Conservation (phyloP, 177 flowering plant genomes). For the Tripterygium wilfordii region DNA sequence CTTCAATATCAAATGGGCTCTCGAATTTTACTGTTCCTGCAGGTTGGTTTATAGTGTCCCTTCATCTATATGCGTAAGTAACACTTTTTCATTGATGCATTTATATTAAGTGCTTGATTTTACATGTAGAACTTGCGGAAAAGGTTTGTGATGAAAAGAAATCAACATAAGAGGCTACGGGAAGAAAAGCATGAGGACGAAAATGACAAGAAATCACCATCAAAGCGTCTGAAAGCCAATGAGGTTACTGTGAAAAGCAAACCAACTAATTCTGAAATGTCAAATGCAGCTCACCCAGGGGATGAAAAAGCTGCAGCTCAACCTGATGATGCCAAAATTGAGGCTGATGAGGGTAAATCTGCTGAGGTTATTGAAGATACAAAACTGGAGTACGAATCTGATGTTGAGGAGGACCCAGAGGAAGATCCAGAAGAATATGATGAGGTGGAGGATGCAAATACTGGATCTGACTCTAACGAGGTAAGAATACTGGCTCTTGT, state of each 20-base stretch:
- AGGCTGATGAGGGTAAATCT: conserved; percentile 16
- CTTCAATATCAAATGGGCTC: conserved; percentile 91
- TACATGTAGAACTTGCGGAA: conserved; percentile 51
- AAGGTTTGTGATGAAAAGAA: conserved; percentile 54
- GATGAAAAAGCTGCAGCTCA: conserved; percentile 22
- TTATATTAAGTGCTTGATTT: background rate
- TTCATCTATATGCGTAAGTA: background rate
- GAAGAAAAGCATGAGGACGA: conserved; percentile 43
- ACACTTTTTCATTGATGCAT: background rate
- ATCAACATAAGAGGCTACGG: conserved; percentile 60
- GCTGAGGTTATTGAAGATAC: conserved; percentile 17
- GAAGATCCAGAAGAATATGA: conserved; percentile 67
- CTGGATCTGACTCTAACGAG: conserved; percentile 35
- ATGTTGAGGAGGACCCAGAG: conserved; percentile 59
- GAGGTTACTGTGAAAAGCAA: conserved; percentile 27
- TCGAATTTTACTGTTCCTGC: conserved; percentile 66
- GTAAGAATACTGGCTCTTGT: conserved; percentile 21
- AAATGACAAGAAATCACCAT: conserved; percentile 24
- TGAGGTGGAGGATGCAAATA: conserved; percentile 49
- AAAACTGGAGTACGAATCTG: conserved; percentile 28
- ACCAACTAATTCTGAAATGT: conserved; percentile 19
- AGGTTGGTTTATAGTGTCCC: conserved; percentile 42
- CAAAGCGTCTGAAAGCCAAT: conserved; percentile 49
- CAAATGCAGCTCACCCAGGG: conserved; percentile 11
- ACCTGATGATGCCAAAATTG: conserved; percentile 24